These are phyloP conservation scores for Pseudocercospora vitis DNA, from an alignment of 2,329 filamentous ascomycete species.

Conservation along the genomic window DNA sequence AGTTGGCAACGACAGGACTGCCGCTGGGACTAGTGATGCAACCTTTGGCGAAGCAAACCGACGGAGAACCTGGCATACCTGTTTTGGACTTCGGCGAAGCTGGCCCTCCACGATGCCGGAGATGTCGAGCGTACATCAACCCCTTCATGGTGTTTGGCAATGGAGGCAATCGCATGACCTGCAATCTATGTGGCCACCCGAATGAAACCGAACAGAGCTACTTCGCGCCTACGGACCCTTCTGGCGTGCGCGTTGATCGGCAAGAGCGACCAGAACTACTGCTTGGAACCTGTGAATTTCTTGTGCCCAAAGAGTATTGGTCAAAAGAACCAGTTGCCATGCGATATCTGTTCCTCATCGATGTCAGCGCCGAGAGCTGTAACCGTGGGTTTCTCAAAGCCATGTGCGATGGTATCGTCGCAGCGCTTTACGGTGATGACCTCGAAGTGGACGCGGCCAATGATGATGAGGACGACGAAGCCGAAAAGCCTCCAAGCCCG, in stretches of 20 bases:
- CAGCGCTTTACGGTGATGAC: constrained; percentile 75
- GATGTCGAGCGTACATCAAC: constrained; percentile 96
- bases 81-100: constrained; percentile 91
- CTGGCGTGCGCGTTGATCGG: constrained; percentile 82
- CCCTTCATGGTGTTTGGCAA: constrained; percentile 97
- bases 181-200: constrained; percentile 96
- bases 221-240: constrained; percentile 84
- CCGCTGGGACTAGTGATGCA: constrained; percentile 87
- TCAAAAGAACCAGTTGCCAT: constrained; percentile 87
- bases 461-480: constrained; percentile 47
- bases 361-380: constrained; percentile 87
- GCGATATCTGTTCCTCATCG: constrained; percentile 86
- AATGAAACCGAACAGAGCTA: constrained; percentile 93
- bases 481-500: constrained; percentile 49
- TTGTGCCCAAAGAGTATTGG: constrained; percentile 98
- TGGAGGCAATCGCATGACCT: constrained; percentile 94
- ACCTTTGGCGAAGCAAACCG: constrained; percentile 77
- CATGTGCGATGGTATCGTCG: constrained; percentile 84
- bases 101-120: constrained; percentile 85
- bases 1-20: constrained; percentile 74
- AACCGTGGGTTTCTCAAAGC: constrained; percentile 89
- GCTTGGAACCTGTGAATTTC: constrained; percentile 89
- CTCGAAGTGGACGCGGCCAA: constrained; percentile 52
- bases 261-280: constrained; percentile 86
- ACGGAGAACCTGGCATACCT: constrained; percentile 83